phyloP scores from a whole-genome alignment of 2,329 filamentous ascomycete genomes.

The Monilinia polystroma region DNA sequence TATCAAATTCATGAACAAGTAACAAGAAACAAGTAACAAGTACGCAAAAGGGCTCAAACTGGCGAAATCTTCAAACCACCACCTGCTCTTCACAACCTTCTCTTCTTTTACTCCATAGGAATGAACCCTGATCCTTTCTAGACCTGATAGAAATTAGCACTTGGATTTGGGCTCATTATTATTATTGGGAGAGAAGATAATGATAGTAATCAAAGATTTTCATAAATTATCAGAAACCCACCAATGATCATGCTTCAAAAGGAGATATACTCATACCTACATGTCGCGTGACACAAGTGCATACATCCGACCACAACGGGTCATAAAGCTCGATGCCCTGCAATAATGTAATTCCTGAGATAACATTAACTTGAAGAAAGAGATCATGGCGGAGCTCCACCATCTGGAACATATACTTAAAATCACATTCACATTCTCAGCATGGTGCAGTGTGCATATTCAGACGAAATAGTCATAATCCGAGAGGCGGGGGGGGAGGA shows the following conservation, averaged over 20 bases:
- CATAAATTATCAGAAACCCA: background rate
- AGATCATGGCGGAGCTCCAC: conserved; percentile 11
- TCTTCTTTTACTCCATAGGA: conserved; percentile 1
- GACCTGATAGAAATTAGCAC: background rate
- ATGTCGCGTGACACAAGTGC: conserved; percentile 22
- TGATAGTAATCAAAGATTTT: background rate
- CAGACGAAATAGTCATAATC: background rate
- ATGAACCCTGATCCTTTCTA: background rate
- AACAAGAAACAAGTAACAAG: no score
- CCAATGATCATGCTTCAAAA: conserved; percentile 3
- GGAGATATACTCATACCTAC: conserved; percentile 1
- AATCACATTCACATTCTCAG: conserved; percentile 19
- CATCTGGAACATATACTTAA: conserved; percentile 9
- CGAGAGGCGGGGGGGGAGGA: conserved; percentile 1
- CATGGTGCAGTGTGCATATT: conserved; percentile 17
- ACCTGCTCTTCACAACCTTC: background rate
- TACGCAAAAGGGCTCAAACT: background rate
- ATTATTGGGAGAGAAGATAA: background rate
- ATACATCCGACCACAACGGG: conserved; percentile 11
- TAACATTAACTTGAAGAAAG: conserved; percentile 14
- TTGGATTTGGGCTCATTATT: background rate
- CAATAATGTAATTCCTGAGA: background rate
- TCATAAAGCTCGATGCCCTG: background rate
- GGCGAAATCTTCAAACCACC: background rate
- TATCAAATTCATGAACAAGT: background rate